Percentiles rank a stretch among this genome's conserved stretches.
phyloP scores from a whole-genome alignment of 768 basidiomycete species.

The Pleurotus pulmonarius region DNA sequence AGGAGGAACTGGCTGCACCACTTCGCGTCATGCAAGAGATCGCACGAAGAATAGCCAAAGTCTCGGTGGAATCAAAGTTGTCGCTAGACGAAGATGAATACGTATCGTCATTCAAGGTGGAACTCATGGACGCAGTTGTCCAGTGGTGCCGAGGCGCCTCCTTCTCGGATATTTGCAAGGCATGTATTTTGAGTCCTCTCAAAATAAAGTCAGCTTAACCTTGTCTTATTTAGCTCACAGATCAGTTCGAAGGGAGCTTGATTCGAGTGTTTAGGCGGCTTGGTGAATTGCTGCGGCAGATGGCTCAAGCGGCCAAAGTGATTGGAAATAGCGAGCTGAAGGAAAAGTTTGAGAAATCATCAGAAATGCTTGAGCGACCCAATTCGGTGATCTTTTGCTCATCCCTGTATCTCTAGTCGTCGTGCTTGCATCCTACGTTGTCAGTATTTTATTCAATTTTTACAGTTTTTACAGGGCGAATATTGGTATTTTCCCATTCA shows the following conservation, averaged over 20 bases:
- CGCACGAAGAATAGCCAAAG: constrained; percentile 93
- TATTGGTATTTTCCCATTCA: no score
- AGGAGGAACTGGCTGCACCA: constrained; percentile 91
- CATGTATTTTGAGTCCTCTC: constrained; percentile 22
- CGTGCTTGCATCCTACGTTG: no score
- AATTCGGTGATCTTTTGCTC: constrained; percentile 94
- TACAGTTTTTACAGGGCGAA: no score
- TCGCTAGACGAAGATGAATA: constrained; percentile 91
- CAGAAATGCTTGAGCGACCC: constrained; percentile 90
- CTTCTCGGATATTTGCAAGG: constrained; percentile 96
- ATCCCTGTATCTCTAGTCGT: constrained; percentile 66
- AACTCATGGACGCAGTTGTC: constrained; percentile 96
- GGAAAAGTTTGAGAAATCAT: constrained; percentile 88
- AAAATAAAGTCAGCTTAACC: neutral
- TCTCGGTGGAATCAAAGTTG: constrained; percentile 91
- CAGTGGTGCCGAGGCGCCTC: constrained; percentile 99
- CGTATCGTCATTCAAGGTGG: constrained; percentile 94
- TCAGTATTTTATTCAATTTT: no score
- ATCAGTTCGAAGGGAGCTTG: constrained; percentile 94
- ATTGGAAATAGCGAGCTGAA: constrained; percentile 94
- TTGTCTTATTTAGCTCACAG: constrained; percentile 67
- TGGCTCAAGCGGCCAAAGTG: constrained; percentile 93
- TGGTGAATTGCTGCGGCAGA: constrained; percentile 92
- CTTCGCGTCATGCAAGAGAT: constrained; percentile 94
- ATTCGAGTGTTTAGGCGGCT: constrained; percentile 95